A percentile compares a stretch with the other conserved stretches of the same genome.
Conservation (phyloP, 495 filamentous ascomycete species). For the Staphylotrichum longicolle region DNA sequence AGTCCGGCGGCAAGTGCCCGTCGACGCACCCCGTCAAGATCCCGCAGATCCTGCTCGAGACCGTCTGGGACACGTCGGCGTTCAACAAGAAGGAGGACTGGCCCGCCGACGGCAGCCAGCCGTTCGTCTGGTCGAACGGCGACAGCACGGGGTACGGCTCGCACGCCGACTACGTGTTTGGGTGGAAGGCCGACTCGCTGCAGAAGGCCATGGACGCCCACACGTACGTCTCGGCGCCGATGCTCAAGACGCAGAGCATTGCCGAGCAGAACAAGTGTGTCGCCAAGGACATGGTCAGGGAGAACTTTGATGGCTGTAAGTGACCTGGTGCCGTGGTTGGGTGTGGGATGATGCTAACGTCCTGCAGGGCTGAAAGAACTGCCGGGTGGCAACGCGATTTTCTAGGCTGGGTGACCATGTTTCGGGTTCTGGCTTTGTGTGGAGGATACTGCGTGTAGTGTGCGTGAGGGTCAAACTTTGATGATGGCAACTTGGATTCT, state of each 20-base stretch:
- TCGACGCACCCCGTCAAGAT: constrained; percentile 36
- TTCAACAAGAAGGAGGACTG: constrained; percentile 41
- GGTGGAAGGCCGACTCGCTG: constrained; percentile 42
- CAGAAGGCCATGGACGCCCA: constrained; percentile 44
- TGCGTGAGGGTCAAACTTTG: too few relatives aligned
- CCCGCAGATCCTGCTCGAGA: constrained; percentile 43
- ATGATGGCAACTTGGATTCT: too few relatives aligned
- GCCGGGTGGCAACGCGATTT: constrained; percentile 11
- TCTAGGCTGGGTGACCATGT: neutral
- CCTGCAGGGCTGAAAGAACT: constrained; percentile 14
- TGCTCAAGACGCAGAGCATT: constrained; percentile 42
- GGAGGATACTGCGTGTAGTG: too few relatives aligned
- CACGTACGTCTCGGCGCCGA: constrained; percentile 39
- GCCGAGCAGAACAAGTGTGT: constrained; percentile 40
- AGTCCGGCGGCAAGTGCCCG: constrained; percentile 35
- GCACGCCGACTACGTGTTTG: constrained; percentile 45
- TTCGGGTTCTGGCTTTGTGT: too few relatives aligned
- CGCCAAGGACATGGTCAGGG: constrained; percentile 33
- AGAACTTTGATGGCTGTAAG: constrained; percentile 42
- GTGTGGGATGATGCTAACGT: neutral
- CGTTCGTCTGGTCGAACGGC: constrained; percentile 49
- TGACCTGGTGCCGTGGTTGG: neutral
- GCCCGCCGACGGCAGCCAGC: constrained; percentile 45
- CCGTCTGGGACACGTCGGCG: constrained; percentile 40
- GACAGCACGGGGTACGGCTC: constrained; percentile 40